Percentiles rank a stretch among this genome's conserved stretches.
These are phyloP conservation scores for Didymosphaeria variabile DNA, from an alignment of 2,329 filamentous ascomycete genomes.

Conservation along the genomic window DNA sequence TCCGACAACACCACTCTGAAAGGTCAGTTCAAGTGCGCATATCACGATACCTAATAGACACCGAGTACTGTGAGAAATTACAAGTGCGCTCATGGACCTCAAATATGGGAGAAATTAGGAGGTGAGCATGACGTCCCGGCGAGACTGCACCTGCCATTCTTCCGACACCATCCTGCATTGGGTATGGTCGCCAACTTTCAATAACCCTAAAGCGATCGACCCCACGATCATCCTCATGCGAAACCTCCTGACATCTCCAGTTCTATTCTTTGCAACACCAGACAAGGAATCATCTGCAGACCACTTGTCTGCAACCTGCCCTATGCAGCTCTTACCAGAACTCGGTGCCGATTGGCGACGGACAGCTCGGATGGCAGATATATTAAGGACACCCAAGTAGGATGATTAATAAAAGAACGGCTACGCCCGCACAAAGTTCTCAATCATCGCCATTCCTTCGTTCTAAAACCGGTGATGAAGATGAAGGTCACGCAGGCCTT, in stretches of 20 bases:
- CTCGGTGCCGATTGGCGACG: background rate
- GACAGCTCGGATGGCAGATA: background rate
- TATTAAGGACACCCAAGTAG: background rate
- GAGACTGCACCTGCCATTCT: background rate
- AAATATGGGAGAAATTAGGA: too few relatives aligned
- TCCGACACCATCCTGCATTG: background rate
- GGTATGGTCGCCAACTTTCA: conserved; percentile 1
- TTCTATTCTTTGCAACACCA: conserved; percentile 8
- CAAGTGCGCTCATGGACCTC: too few relatives aligned
- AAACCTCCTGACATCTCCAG: conserved; percentile 10
- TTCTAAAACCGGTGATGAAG: background rate
- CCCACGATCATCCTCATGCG: conserved; percentile 14
- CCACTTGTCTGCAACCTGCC: conserved; percentile 10
- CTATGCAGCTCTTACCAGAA: background rate
- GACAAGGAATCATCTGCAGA: background rate
- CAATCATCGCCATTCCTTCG: background rate
- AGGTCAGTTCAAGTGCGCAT: too few relatives aligned
- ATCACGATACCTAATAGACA: too few relatives aligned
- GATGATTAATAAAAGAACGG: background rate
- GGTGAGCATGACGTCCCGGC: background rate
- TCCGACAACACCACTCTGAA: too few relatives aligned
- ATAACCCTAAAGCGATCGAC: conserved; percentile 14
- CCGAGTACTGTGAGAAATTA: too few relatives aligned
- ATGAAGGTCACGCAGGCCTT: background rate
- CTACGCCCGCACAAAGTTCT: background rate